phyloP scores from a whole-genome alignment of 495 filamentous ascomycete genomes.

The Penicillium lividum region DNA sequence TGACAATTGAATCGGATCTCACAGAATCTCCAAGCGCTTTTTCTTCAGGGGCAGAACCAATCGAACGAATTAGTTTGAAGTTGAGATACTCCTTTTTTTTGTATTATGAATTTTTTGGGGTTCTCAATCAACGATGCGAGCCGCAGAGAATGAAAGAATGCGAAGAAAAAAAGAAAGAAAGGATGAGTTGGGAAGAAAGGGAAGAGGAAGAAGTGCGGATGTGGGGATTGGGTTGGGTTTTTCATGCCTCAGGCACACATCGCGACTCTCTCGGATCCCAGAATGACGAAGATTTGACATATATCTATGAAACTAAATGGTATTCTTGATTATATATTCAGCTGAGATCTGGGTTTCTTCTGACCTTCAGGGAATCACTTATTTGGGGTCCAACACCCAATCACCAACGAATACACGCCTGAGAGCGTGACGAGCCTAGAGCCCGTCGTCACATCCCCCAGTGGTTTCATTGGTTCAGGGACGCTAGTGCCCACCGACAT shows the following conservation, averaged over 20 bases:
- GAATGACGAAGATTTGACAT: no score
- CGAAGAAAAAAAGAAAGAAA: slow-evolving; percentile 32
- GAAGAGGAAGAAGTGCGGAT: slow-evolving; percentile 29
- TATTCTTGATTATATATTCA: background rate
- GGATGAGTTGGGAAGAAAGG: slow-evolving; percentile 17
- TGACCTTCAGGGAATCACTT: background rate
- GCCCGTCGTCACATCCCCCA: slow-evolving; percentile 24
- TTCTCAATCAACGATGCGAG: slow-evolving; percentile 24
- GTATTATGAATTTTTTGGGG: slow-evolving; percentile 24
- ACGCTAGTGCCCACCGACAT: slow-evolving; percentile 17
- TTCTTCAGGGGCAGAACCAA: slow-evolving; percentile 33
- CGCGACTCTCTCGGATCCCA: background rate
- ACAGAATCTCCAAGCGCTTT: slow-evolving; percentile 26
- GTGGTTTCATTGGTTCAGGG: slow-evolving; percentile 22
- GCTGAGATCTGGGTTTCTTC: slow-evolving; percentile 1
- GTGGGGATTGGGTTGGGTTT: slow-evolving; percentile 26
- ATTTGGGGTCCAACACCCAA: slow-evolving; percentile 4
- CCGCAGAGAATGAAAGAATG: slow-evolving; percentile 40
- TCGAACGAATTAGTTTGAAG: slow-evolving; percentile 29
- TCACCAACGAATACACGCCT: slow-evolving; percentile 8
- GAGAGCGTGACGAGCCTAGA: slow-evolving; percentile 5
- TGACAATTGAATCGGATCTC: slow-evolving; percentile 19
- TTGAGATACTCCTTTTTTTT: slow-evolving; percentile 24
- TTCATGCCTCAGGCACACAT: slow-evolving; percentile 5
- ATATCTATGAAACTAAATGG: background rate